phyloP scores from a whole-genome alignment of 345 rosid species.

The Sisymbrium irio region DNA sequence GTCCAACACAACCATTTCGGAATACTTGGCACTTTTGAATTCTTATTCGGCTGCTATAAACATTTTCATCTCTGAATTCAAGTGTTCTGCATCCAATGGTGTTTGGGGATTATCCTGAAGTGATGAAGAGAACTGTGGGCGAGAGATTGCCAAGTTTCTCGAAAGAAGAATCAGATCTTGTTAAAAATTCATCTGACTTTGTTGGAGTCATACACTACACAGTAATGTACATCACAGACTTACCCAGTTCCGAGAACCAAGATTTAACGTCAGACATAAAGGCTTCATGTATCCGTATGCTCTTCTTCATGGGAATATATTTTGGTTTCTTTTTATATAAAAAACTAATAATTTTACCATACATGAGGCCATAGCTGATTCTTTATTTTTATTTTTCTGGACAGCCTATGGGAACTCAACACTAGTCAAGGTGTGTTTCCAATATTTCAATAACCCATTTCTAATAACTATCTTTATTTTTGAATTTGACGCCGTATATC shows the following conservation, averaged over 20 bases:
- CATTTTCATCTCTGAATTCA: background rate
- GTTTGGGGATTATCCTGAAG: constrained; percentile 67
- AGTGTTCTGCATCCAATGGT: constrained; percentile 65
- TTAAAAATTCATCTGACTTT: constrained; percentile 61
- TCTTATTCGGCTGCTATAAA: background rate
- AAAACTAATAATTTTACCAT: background rate
- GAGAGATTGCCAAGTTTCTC: constrained; percentile 63
- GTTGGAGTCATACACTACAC: constrained; percentile 51
- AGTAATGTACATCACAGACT: constrained; percentile 28
- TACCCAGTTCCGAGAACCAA: constrained; percentile 2
- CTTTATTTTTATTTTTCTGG: constrained; percentile 5
- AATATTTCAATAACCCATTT: background rate
- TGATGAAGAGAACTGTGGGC: constrained; percentile 55
- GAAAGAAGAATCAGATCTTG: constrained; percentile 42
- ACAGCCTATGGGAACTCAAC: constrained; percentile 30
- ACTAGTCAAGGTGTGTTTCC: constrained; percentile 7
- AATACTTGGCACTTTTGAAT: too few species aligned
- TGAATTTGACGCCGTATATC: background rate
- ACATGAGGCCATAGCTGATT: background rate
- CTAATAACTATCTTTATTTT: background rate
- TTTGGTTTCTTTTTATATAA: too few species aligned
- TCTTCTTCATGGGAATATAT: background rate
- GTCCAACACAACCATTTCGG: too few species aligned
- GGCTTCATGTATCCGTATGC: constrained; percentile 16
- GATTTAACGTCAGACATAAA: constrained; percentile 43